Percentiles rank a stretch among this genome's conserved stretches.
phyloP scores from a whole-genome alignment of 345 rosid genomes.

The Crucihimalaya himalaica region DNA sequence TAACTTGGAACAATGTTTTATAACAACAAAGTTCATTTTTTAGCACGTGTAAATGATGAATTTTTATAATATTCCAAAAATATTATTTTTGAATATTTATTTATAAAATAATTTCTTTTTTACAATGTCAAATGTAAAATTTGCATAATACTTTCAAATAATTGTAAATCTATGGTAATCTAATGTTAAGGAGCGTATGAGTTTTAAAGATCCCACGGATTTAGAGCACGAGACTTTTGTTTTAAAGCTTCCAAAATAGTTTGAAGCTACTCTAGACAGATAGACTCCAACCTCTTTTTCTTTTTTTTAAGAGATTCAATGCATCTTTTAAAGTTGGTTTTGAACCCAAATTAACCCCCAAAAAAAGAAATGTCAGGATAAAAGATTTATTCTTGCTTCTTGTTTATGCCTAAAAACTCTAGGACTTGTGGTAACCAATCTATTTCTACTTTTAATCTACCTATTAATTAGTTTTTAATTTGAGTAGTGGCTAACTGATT shows the following conservation, averaged over 20 bases:
- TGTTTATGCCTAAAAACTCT: background rate
- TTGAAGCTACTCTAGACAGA: constrained; percentile 26
- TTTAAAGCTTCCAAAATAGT: background rate
- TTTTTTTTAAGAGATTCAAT: background rate
- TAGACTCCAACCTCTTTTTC: background rate
- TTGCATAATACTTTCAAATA: background rate
- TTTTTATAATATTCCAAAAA: no score
- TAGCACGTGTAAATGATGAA: background rate
- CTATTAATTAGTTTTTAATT: background rate
- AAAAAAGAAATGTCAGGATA: no score
- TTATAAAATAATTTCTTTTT: no score
- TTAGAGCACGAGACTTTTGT: no score
- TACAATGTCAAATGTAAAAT: no score
- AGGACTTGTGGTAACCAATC: background rate
- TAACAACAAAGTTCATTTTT: background rate
- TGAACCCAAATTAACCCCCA: background rate
- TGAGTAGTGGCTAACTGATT: background rate
- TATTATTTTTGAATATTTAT: no score
- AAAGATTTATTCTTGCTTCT: no score
- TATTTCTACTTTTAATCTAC: background rate
- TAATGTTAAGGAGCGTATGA: background rate
- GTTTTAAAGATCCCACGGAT: background rate
- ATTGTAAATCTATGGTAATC: background rate
- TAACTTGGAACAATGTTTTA: background rate
- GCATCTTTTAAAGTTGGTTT: background rate